These are phyloP conservation scores for Myxozyma monticola DNA, from an alignment of 805 yeast species.

Conservation along the genomic window DNA sequence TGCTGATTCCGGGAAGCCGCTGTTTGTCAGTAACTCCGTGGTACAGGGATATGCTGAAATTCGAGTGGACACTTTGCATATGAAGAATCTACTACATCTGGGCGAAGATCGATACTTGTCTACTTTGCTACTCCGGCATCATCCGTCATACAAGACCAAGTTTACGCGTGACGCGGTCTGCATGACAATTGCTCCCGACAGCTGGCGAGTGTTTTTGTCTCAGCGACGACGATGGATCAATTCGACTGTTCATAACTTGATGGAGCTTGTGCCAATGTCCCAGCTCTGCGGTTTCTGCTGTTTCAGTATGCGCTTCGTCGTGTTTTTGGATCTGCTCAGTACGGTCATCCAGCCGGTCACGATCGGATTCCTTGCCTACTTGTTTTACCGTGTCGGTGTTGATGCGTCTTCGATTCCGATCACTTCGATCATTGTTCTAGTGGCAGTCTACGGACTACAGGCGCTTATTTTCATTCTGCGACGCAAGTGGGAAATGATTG, in stretches of 20 bases:
- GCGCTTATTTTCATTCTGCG: slow-evolving; percentile 53
- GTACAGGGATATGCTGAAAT: slow-evolving; percentile 58
- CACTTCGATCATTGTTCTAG: slow-evolving; percentile 56
- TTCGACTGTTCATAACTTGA: slow-evolving; percentile 62
- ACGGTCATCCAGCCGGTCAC: slow-evolving; percentile 65
- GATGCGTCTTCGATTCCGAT: slow-evolving; percentile 54
- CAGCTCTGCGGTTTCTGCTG: slow-evolving; percentile 68
- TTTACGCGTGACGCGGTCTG: slow-evolving; percentile 60
- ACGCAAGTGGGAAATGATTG: slow-evolving; percentile 48
- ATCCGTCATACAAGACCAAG: slow-evolving; percentile 56
- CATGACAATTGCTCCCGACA: slow-evolving; percentile 60
- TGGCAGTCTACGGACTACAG: slow-evolving; percentile 58
- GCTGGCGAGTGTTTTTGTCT: slow-evolving; percentile 56
- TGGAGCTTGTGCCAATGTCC: slow-evolving; percentile 58
- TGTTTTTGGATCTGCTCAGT: slow-evolving; percentile 56
- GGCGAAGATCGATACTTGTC: slow-evolving; percentile 64
- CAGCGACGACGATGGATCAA: slow-evolving; percentile 71
- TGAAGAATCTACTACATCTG: slow-evolving; percentile 58
- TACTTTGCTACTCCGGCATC: slow-evolving; percentile 56
- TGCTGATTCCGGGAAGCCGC: slow-evolving; percentile 57
- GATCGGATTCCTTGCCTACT: slow-evolving; percentile 48
- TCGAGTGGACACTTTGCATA: slow-evolving; percentile 57
- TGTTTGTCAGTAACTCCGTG: slow-evolving; percentile 60
- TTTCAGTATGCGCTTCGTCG: slow-evolving; percentile 62
- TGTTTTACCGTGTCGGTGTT: slow-evolving; percentile 51